These are phyloP conservation scores for Coniochaeta prunicola DNA, from an alignment of 2,329 filamentous ascomycete species.

Conservation along the genomic window DNA sequence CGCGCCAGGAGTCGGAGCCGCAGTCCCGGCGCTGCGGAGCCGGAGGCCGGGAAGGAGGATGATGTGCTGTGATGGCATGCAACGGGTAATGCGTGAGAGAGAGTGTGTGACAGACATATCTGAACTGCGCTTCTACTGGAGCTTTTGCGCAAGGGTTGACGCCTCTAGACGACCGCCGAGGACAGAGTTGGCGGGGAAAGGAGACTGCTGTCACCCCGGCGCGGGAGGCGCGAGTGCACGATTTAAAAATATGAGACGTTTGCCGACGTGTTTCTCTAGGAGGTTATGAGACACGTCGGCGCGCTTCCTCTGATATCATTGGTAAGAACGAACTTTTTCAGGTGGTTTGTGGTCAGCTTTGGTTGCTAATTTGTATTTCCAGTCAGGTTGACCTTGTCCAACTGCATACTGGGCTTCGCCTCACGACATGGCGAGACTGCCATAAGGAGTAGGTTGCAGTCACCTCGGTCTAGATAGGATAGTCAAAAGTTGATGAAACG, in stretches of 20 bases:
- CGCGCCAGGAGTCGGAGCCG: constrained; percentile 33
- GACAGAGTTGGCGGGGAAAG: background rate
- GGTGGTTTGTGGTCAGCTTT: background rate
- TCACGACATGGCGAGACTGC: background rate
- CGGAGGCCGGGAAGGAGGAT: constrained; percentile 6
- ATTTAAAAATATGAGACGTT: background rate
- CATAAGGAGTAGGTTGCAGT: no score
- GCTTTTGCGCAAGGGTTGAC: no score
- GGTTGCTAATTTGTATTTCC: background rate
- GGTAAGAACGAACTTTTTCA: background rate
- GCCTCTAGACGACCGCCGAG: no score
- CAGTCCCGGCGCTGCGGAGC: constrained; percentile 30
- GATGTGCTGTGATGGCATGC: constrained; percentile 5
- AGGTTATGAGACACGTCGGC: background rate
- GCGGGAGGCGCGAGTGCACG: background rate
- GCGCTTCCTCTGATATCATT: background rate
- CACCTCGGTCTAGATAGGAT: no score
- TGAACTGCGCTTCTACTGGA: background rate
- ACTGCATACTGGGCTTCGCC: background rate
- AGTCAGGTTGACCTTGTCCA: background rate
- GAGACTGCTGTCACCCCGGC: background rate
- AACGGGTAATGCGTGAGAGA: background rate
- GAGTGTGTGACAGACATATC: background rate
- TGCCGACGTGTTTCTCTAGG: background rate
- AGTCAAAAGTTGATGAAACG: background rate